Evolutionary conservation across 1,284 basidiomycete genomes (phyloP).

Genomic region (Rhodofomes roseus): DNA sequence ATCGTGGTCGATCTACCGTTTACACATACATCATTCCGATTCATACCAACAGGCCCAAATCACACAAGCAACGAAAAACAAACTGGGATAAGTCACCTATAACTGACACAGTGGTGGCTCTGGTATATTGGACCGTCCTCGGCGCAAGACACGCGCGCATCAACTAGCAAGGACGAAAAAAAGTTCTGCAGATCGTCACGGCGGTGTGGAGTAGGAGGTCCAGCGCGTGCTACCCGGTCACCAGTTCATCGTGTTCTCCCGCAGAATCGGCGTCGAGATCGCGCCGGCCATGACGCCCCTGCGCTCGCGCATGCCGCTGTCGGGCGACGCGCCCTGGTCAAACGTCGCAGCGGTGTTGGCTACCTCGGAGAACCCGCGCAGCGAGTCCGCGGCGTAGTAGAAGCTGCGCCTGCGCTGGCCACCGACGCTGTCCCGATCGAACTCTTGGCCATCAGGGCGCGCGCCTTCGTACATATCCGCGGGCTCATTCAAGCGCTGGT

Average conservation of each 20-base stretch:
- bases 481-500: conserved; percentile 58
- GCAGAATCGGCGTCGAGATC: conserved; percentile 28
- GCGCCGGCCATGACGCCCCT: conserved; percentile 21
- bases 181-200: neutral
- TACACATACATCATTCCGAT: conserved; percentile 3
- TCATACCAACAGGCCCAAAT: neutral
- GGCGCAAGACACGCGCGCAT: neutral
- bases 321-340: conserved; percentile 10
- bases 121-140: neutral
- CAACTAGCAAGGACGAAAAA: neutral
- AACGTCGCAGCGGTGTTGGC: conserved; percentile 14
- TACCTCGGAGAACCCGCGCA: conserved; percentile 48
- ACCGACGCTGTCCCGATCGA: conserved; percentile 71
- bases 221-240: conserved; percentile 4
- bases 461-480: conserved; percentile 31
- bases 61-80: neutral
- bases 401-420: conserved; percentile 70
- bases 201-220: neutral
- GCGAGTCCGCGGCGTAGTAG: conserved; percentile 79
- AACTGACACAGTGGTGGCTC: neutral
- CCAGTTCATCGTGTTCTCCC: conserved; percentile 33
- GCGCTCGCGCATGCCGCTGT: conserved; percentile 27
- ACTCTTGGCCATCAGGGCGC: conserved; percentile 60
- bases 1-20: conserved; percentile 3
- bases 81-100: conserved; percentile 1